Percentiles rank a stretch among this genome's conserved stretches.
Evolutionary conservation across 2,329 filamentous ascomycete species (phyloP).

Genomic region (Metarhizium anisopliae): DNA sequence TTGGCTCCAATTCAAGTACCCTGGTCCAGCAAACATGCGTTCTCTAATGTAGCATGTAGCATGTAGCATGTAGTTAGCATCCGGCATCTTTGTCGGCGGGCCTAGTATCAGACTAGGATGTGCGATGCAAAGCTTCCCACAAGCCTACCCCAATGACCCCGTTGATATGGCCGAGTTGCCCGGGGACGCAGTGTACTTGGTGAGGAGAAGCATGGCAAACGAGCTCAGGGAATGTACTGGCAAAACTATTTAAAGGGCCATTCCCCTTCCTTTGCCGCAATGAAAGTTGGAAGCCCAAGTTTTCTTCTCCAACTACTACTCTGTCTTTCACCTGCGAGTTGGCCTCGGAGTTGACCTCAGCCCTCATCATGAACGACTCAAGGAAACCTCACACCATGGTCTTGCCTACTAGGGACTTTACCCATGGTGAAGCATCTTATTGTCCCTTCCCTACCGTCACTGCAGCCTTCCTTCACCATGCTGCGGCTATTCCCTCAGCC

Average conservation of each 20-base stretch:
- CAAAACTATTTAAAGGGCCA: conserved; percentile 11
- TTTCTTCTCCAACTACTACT: conserved; percentile 1
- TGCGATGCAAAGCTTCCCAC: conserved; percentile 6
- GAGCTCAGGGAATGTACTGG: conserved; percentile 2
- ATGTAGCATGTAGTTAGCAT: not conserved
- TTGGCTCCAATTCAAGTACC: conserved; percentile 2
- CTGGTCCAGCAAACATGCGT: conserved; percentile 2
- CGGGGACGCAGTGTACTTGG: conserved; percentile 3
- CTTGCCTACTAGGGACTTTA: conserved; percentile 7
- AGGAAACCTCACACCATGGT: conserved; percentile 5
- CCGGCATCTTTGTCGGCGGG: not conserved
- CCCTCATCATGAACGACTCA: conserved; percentile 8
- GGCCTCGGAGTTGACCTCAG: conserved; percentile 1
- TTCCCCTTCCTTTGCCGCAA: not conserved
- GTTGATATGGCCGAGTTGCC: conserved; percentile 4
- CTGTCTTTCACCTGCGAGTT: conserved; percentile 2
- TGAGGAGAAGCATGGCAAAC: conserved; percentile 1
- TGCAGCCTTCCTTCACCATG: conserved; percentile 29
- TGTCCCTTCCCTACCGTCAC: conserved; percentile 29
- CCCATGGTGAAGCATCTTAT: conserved; percentile 10
- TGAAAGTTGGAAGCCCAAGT: conserved; percentile 1
- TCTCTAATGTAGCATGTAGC: not conserved
- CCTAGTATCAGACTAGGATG: conserved; percentile 3
- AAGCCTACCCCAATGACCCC: not conserved
- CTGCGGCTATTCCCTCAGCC: conserved; percentile 24